Evolutionary conservation across 116 monocot species (phyloP).

Genomic region (Cymodocea nodosa): DNA sequence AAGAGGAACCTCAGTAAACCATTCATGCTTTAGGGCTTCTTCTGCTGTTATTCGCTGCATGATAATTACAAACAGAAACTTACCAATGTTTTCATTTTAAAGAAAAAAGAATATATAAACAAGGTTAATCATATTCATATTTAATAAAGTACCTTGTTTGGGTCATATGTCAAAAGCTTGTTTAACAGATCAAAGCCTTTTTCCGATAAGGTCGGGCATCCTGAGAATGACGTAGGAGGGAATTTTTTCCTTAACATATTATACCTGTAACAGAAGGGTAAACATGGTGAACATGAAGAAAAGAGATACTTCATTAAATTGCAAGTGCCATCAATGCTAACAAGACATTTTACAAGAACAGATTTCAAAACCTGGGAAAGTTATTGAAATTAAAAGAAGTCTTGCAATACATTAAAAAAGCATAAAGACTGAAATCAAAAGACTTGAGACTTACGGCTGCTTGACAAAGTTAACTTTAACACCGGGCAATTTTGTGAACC

Average conservation of each 20-base stretch:
- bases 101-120: too few relatives aligned
- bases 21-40: constrained; percentile 62
- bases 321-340: constrained; percentile 7
- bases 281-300: not conserved
- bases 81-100: too few relatives aligned
- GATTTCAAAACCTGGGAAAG: constrained; percentile 7
- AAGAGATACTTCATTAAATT: not conserved
- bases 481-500: constrained; percentile 56
- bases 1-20: constrained; percentile 88
- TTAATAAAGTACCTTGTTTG: constrained; percentile 50
- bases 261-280: constrained; percentile 34
- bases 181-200: constrained; percentile 78
- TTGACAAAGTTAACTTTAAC: constrained; percentile 61
- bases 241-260: constrained; percentile 70
- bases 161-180: constrained; percentile 78
- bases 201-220: constrained; percentile 67
- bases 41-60: constrained; percentile 74
- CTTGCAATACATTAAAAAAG: not conserved
- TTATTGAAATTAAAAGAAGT: constrained; percentile 1
- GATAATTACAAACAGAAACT: too few relatives aligned
- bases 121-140: not conserved
- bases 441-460: constrained; percentile 50
- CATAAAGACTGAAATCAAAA: not conserved
- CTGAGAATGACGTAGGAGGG: constrained; percentile 64
- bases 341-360: constrained; percentile 8